A percentile compares a stretch with the other conserved stretches of the same genome.
These are phyloP conservation scores for Eleusine coracana DNA, from an alignment of 176 grass and related monocot species.

Conservation along the genomic window DNA sequence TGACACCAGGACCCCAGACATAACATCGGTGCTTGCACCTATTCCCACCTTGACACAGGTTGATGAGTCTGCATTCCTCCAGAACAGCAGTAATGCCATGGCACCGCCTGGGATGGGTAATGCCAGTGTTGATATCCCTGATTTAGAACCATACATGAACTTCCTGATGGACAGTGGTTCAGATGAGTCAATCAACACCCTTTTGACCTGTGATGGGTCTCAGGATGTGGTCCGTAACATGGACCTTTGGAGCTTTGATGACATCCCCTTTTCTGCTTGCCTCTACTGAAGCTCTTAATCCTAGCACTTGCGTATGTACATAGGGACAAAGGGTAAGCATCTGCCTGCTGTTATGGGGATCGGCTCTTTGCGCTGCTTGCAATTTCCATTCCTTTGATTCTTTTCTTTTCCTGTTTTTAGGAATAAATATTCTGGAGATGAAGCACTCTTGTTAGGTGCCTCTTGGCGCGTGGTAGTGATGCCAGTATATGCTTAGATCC, in stretches of 20 bases:
- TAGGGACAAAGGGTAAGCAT: constrained; percentile 43
- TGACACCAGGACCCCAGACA: constrained; percentile 45
- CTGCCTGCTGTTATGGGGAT: background rate
- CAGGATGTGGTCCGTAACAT: constrained; percentile 50
- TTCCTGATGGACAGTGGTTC: constrained; percentile 60
- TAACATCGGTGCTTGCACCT: constrained; percentile 42
- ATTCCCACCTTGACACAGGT: constrained; percentile 26
- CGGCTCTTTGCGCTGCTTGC: background rate
- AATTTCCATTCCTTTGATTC: constrained; percentile 20
- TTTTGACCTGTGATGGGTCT: constrained; percentile 51
- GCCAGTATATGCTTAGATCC: constrained; percentile 28
- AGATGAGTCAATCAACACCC: constrained; percentile 53
- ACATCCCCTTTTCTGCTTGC: constrained; percentile 46
- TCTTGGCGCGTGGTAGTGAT: constrained; percentile 21
- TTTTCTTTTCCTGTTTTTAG: constrained; percentile 29
- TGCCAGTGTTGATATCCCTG: constrained; percentile 38
- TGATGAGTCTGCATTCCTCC: constrained; percentile 32
- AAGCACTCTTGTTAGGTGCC: constrained; percentile 25
- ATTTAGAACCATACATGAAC: constrained; percentile 68
- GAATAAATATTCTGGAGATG: constrained; percentile 49
- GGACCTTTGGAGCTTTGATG: constrained; percentile 84
- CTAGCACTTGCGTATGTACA: constrained; percentile 37
- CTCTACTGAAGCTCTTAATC: constrained; percentile 31
- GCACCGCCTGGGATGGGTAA: constrained; percentile 33
- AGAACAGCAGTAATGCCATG: constrained; percentile 8